Base-by-base conservation (phyloP, 495 filamentous ascomycete genomes). In the Pseudotulostoma volvatum region DNA sequence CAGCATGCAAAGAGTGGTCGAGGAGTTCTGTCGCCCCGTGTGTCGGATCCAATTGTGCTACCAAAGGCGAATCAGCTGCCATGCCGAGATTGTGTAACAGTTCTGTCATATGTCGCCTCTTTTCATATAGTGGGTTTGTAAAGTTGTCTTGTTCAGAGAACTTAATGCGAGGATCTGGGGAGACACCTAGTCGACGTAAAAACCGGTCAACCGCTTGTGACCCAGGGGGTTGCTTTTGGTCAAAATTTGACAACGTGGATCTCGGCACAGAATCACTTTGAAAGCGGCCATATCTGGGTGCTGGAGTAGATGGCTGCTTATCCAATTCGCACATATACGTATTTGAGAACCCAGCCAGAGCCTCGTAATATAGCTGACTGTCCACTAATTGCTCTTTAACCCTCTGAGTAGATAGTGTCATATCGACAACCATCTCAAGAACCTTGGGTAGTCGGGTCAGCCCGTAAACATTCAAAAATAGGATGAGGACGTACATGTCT, bases 121-220 rank as follows among this genome's bases (percentile, higher is more conserved):
- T 63, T 31, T 57, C 54, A 15, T 48, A 33, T 4, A 65, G 51
- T 9, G 43, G 40, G 13, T 37, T 34, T 11, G 38, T 45, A 33
- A 47, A 45, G 30, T 38, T 46, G 36, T 44, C 40, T 7, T 47
- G 46, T 36, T 31, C 47, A 21, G 34, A 57, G 46, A 0, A 58
- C 45, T 3, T 54, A 54, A 28, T 11, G 11, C 11, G 11, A 11
- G 11, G 23, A 43, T 59, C 57, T 4, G 46, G 44, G 7, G 55
- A 48, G 14, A 66, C 31, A 1, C 60, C 63, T 9, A 60, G 43
- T 11, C 59, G 61, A 18, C 61, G 60, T 34, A 64, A 39, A 11
- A 64, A 40, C 21, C 45, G 54, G 31, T 59, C 55, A 2, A 66
- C 41, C 18, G 46, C 47, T 9, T 55, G 55, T 25, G 51, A 51